Conservation (phyloP, 345 rosid species). For the Gossypium raimondii region DNA sequence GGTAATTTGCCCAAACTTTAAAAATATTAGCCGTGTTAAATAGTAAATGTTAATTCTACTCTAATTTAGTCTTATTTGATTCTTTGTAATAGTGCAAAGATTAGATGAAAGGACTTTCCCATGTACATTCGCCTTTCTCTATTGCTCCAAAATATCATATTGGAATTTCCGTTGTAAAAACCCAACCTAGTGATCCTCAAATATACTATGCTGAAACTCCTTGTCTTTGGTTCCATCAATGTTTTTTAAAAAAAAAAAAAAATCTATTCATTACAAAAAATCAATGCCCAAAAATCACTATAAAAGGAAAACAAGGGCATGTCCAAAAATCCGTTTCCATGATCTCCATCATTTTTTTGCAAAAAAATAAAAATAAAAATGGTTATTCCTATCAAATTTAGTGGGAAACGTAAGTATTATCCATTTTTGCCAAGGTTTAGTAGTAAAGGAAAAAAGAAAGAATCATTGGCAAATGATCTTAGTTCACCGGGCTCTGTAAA, state of each 20-base stretch:
- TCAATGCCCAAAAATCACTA: neutral
- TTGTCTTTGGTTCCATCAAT: neutral
- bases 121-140: too few species aligned
- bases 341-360: neutral
- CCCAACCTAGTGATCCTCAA: neutral
- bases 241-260: neutral
- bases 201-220: neutral
- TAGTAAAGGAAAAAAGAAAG: neutral
- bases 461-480: conserved; percentile 17
- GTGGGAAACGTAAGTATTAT: conserved; percentile 8
- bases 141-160: neutral
- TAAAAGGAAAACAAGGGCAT: neutral
- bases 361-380: neutral
- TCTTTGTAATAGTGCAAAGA: too few species aligned
- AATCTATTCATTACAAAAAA: neutral
- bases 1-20: too few species aligned
- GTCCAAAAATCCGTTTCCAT: neutral
- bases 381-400: neutral
- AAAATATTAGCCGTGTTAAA: too few species aligned
- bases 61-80: too few species aligned
- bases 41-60: too few species aligned
- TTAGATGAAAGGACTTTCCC: too few species aligned
- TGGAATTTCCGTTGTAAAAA: neutral
- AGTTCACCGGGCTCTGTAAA: conserved; percentile 23
- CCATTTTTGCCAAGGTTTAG: conserved; percentile 2